Conservation (phyloP, 2,329 filamentous ascomycete species). For the Thermoascus crustaceus region DNA sequence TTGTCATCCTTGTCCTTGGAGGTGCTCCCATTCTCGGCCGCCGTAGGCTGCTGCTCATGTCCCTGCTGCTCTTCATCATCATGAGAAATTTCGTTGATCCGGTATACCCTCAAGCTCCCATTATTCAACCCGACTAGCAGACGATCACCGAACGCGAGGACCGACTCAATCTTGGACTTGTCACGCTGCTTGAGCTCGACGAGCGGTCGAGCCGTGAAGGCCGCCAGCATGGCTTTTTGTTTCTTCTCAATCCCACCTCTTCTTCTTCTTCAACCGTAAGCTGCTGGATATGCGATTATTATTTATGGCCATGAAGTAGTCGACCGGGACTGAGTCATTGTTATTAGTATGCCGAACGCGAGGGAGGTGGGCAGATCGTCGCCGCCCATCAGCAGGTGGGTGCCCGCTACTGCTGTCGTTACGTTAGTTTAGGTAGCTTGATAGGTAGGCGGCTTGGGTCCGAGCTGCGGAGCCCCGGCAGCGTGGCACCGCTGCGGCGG, state of each 20-base stretch:
- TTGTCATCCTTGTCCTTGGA: conserved; percentile 10
- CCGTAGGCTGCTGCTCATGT: conserved; percentile 8
- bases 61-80: conserved; percentile 34
- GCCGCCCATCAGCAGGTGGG: no score
- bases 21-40: conserved; percentile 9
- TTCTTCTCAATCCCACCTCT: conserved; percentile 11
- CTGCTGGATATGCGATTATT: no score
- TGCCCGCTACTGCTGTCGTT: no score
- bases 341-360: no score
- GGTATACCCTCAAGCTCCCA: conserved; percentile 81
- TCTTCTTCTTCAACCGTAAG: conserved; percentile 8
- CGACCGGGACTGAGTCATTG: no score
- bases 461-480: no score
- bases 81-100: conserved; percentile 61
- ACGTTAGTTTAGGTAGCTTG: no score
- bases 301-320: no score
- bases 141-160: conserved; percentile 86
- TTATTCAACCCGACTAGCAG: conserved; percentile 88
- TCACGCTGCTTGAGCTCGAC: conserved; percentile 94
- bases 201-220: conserved; percentile 91
- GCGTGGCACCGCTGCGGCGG: no score
- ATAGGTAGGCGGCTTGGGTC: no score
- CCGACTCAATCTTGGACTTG: conserved; percentile 94
- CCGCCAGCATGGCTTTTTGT: conserved; percentile 67
- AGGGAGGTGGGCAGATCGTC: no score